Percentiles rank a stretch among this genome's conserved stretches.
Conservation (phyloP, 2,329 filamentous ascomycete species). For the Clonostachys sp. region DNA sequence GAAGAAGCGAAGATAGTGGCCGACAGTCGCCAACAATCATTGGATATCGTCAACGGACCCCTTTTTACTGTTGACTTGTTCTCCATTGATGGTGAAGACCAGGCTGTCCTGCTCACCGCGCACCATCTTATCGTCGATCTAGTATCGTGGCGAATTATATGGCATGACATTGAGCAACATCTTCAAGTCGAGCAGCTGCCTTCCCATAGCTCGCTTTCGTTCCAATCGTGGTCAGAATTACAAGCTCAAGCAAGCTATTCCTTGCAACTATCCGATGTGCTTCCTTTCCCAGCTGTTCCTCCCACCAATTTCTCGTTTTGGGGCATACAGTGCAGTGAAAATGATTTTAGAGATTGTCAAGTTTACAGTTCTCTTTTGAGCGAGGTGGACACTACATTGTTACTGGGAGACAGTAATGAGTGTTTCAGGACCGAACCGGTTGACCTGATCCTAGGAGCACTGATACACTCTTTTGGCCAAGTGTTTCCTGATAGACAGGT, state of each 20-base stretch:
- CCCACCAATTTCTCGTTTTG: conserved; percentile 8
- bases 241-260: conserved; percentile 8
- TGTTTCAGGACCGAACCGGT: conserved; percentile 21
- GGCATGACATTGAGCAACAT: conserved; percentile 34
- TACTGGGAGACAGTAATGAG: conserved; percentile 10
- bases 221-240: conserved; percentile 29
- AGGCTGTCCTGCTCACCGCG: conserved; percentile 20
- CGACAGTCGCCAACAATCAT: conserved; percentile 1
- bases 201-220: conserved; percentile 14
- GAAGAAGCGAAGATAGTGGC: neutral
- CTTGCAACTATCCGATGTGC: conserved; percentile 1
- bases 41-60: conserved; percentile 4
- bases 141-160: conserved; percentile 37
- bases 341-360: conserved; percentile 3
- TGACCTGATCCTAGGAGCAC: conserved; percentile 23
- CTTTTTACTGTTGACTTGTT: conserved; percentile 9
- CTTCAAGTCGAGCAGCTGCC: conserved; percentile 15
- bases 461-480: conserved; percentile 16
- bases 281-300: conserved; percentile 5
- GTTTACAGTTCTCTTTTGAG: conserved; percentile 2
- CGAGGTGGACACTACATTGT: conserved; percentile 7
- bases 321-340: conserved; percentile 7
- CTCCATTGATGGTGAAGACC: conserved; percentile 2
- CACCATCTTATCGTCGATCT: conserved; percentile 36
- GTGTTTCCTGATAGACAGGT: conserved; percentile 17